These are phyloP conservation scores for Porphyra umbilicalis DNA, from an alignment of 31 red algal species.

Conservation along the genomic window DNA sequence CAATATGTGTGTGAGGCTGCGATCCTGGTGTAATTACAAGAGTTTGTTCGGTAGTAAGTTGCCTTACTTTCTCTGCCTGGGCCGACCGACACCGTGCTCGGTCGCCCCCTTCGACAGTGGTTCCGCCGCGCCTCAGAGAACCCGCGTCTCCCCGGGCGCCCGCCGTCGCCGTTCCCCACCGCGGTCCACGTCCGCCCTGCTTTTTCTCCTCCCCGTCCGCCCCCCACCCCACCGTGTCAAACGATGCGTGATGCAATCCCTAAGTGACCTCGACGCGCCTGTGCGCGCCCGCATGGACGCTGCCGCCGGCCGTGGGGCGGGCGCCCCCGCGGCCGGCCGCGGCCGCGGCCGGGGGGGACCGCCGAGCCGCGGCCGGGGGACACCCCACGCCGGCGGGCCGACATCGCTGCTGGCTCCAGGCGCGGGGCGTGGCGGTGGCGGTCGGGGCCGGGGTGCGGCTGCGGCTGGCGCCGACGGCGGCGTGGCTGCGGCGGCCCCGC, in stretches of 20 bases:
- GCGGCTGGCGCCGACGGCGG: not conserved
- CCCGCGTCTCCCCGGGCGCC: too few relatives aligned
- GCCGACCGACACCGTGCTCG: too few relatives aligned
- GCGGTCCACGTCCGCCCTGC: too few relatives aligned
- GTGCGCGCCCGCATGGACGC: not conserved
- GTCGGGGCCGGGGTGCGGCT: not conserved
- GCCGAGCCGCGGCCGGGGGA: not conserved
- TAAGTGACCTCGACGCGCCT: not conserved
- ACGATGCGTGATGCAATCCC: not conserved
- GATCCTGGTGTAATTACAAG: too few relatives aligned
- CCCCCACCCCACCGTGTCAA: not conserved
- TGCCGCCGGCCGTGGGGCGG: not conserved
- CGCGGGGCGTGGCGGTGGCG: not conserved
- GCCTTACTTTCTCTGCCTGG: too few relatives aligned
- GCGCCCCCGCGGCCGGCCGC: not conserved
- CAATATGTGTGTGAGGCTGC: too few relatives aligned
- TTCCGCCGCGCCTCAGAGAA: too few relatives aligned
- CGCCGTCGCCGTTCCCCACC: too few relatives aligned
- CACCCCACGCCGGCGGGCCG: not conserved
- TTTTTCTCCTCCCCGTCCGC: too few relatives aligned
- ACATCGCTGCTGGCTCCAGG: not conserved
- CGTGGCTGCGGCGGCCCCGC: not conserved
- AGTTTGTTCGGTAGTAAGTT: too few relatives aligned
- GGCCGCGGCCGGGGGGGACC: not conserved
- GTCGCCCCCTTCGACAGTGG: too few relatives aligned